Conservation (phyloP, 2,329 filamentous ascomycete genomes). For the Fusarium setosum region DNA sequence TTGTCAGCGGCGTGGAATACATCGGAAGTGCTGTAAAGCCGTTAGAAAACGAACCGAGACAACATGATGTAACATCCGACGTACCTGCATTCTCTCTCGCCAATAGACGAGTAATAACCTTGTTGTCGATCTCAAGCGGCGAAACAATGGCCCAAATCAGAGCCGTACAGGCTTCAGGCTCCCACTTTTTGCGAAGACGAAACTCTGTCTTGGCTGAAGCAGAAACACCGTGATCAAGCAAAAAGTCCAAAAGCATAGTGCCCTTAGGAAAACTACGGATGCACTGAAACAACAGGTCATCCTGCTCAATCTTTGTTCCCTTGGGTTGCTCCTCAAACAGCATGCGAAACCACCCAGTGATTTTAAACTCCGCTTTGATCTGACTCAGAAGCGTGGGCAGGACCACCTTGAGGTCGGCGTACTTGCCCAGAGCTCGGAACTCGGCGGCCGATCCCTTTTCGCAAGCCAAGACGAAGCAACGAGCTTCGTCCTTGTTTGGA, state of each 20-base stretch:
- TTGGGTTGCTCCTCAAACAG: not conserved
- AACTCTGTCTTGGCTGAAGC: not conserved
- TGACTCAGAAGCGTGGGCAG: not conserved
- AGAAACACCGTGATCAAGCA: not conserved
- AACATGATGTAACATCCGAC: fast-evolving
- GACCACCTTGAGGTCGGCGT: not conserved
- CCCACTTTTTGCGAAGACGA: not conserved
- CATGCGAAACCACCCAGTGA: not conserved
- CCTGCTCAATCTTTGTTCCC: not conserved
- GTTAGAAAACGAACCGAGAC: not conserved
- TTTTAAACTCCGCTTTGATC: not conserved
- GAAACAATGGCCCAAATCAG: slow-evolving; percentile 14
- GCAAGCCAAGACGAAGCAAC: slow-evolving; percentile 11
- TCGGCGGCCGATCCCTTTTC: not conserved
- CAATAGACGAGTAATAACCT: not conserved
- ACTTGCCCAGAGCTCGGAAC: slow-evolving; percentile 2
- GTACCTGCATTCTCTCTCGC: not conserved
- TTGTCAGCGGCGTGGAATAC: not conserved
- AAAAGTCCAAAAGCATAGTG: not conserved
- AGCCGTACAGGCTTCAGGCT: not conserved
- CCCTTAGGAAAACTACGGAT: slow-evolving; percentile 6
- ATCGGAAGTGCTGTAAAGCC: not conserved
- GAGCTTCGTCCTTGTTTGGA: slow-evolving; percentile 7
- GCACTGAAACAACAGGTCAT: slow-evolving; percentile 11
- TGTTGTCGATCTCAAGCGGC: not conserved